Evolutionary conservation across 202 grass and related monocot genomes (phyloP).

Genomic region (Panicum virgatum): DNA sequence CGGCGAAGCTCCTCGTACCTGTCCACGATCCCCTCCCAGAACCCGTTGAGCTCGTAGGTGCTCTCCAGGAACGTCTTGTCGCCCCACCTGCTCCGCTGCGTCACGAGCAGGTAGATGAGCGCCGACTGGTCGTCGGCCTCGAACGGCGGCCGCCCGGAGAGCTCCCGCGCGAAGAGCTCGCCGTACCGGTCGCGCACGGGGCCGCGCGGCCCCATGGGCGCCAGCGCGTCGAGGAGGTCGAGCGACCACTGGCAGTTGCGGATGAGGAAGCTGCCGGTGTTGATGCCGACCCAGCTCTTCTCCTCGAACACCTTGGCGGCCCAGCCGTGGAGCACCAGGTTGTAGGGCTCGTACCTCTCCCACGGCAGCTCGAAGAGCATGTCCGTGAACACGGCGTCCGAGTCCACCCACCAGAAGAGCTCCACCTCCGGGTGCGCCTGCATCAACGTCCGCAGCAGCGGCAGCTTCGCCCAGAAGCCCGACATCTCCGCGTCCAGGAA

Average conservation of each 20-base stretch:
- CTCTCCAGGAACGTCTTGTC: slow-evolving; percentile 80
- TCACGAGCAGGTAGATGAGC: slow-evolving; percentile 81
- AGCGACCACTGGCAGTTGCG: slow-evolving; percentile 98
- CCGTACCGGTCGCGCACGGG: slow-evolving; percentile 62
- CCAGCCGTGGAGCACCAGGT: slow-evolving; percentile 91
- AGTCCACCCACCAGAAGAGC: slow-evolving; percentile 96
- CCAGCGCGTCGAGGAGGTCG: slow-evolving; percentile 76
- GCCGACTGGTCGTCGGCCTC: slow-evolving; percentile 97
- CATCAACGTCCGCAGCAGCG: slow-evolving; percentile 79
- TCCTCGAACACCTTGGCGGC: slow-evolving; percentile 76
- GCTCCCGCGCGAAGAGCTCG: slow-evolving; percentile 58
- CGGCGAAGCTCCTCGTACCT: slow-evolving; percentile 71
- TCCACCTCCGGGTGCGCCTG: slow-evolving; percentile 84
- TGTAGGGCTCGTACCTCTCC: slow-evolving; percentile 68
- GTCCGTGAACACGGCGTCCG: slow-evolving; percentile 89
- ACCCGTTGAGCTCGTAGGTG: slow-evolving; percentile 88
- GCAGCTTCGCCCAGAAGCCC: slow-evolving; percentile 93
- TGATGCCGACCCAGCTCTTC: slow-evolving; percentile 76
- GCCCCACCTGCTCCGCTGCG: slow-evolving; percentile 59
- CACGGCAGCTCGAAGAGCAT: slow-evolving; percentile 87
- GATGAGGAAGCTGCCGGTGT: slow-evolving; percentile 91
- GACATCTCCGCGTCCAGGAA: slow-evolving; percentile 89
- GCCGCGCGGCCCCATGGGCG: slow-evolving; percentile 77
- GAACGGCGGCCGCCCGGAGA: slow-evolving; percentile 73
- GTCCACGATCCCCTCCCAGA: slow-evolving; percentile 78